Base-by-base conservation (phyloP, 2,329 filamentous ascomycete genomes). In the Claviceps pazoutovae region DNA sequence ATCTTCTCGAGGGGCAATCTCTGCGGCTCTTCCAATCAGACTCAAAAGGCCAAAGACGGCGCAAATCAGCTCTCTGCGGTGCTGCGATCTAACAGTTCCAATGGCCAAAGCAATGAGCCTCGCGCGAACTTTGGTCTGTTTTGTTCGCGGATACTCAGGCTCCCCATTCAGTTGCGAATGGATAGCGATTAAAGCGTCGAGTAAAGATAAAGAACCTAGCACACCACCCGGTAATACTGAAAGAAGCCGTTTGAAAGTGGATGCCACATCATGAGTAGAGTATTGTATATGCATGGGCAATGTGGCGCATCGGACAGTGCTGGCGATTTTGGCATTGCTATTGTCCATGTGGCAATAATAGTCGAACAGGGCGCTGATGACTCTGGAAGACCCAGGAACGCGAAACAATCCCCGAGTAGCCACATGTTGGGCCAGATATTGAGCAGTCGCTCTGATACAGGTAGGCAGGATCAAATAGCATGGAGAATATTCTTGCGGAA, bases 51-150 rank as follows among this genome's bases (percentile, higher is more conserved):
- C 83, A 60, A 86, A 82, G 0, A 86, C 80, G 5, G 80, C 78
- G 55, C 78, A 84, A 44, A 86, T 80, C 3, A 86, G 66, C 46
- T 84, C 79, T 23, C 81, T 71, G 43, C 79, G 74, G 54, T 78
- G 79, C 50, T 74, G 74, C 0, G 80, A 83, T 51, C 71, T 69
- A n/a, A 83, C 66, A 0, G 77, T 77, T 1, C 72, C 72, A 43
- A 86, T 72, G 7, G 80, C 80, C 37, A 85, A 66, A 1, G 82
- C 81, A 55, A 85, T 82, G 3, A 86, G 70, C n/a, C 79, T 72
- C 7, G 80, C 80, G n/a, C 77, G 73, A 14, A 82, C 65, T 56
- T 74, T 78, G 38, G 68, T 75, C 54, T 78, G 71, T 56, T 77
- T 79, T 0, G 75, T 77, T 51, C 70, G 66, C 46, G 71, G 71